phyloP scores from a whole-genome alignment of 768 basidiomycete species.

The Dendrothele bispora region DNA sequence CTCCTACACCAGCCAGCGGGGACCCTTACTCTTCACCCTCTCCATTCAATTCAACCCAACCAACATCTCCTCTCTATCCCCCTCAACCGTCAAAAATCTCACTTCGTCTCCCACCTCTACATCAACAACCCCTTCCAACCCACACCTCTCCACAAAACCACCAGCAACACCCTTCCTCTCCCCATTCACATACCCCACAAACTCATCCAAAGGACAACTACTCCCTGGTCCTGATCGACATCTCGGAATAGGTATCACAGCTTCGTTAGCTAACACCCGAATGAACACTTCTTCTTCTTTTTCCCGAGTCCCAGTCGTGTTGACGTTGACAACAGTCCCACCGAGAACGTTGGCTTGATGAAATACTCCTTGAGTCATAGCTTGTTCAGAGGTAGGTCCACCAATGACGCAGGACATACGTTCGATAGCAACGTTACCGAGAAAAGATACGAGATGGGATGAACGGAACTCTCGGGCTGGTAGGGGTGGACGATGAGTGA shows the following conservation, averaged over 20 bases:
- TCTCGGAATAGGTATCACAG: slow-evolving; percentile 39
- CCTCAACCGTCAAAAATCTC: slow-evolving; percentile 5
- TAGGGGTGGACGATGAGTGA: slow-evolving; percentile 30
- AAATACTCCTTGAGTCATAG: slow-evolving; percentile 4
- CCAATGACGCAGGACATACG: slow-evolving; percentile 32
- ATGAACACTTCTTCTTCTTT: slow-evolving; percentile 25
- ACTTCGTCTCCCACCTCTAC: no score
- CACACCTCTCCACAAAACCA: slow-evolving; percentile 37
- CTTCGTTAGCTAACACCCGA: slow-evolving; percentile 37
- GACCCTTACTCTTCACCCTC: no score
- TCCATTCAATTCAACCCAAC: slow-evolving; percentile 4
- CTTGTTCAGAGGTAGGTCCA: slow-evolving; percentile 9
- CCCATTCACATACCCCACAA: slow-evolving; percentile 28
- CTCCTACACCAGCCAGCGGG: no score
- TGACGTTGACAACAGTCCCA: no score
- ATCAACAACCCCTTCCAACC: slow-evolving; percentile 10
- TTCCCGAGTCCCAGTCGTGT: neutral
- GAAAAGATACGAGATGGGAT: slow-evolving; percentile 39
- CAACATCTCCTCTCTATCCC: slow-evolving; percentile 6
- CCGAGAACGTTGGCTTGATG: slow-evolving; percentile 2
- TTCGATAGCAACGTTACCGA: slow-evolving; percentile 41
- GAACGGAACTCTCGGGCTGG: slow-evolving; percentile 34
- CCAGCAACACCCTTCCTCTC: slow-evolving; percentile 27
- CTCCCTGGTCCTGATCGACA: slow-evolving; percentile 39
- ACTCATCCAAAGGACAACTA: slow-evolving; percentile 35